Evolutionary conservation across 164 flowering plant genomes (phyloP).

Genomic region (Dillenia turbinata): DNA sequence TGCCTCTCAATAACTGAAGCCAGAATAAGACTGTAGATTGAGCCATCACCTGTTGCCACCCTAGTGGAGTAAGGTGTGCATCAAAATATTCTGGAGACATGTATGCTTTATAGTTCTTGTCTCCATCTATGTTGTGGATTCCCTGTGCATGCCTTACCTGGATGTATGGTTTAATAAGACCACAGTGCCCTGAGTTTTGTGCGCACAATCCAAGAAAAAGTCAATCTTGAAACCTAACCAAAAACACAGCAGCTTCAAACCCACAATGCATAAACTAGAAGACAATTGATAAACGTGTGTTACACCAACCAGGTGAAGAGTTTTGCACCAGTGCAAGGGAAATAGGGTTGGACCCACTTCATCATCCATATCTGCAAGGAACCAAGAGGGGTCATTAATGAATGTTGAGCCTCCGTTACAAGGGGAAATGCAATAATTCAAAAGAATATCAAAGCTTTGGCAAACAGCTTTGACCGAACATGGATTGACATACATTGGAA

Average conservation of each 20-base stretch:
- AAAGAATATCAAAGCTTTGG: too few species aligned
- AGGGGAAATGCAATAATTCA: too few species aligned
- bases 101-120: slow-evolving; percentile 46
- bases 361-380: slow-evolving; percentile 41
- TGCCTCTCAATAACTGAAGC: too few species aligned
- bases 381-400: too few species aligned
- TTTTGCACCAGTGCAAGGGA: slow-evolving; percentile 66
- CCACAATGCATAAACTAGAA: not conserved
- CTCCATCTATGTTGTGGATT: slow-evolving; percentile 81
- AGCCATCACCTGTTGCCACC: slow-evolving; percentile 80
- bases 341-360: slow-evolving; percentile 37
- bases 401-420: too few species aligned
- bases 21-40: not conserved
- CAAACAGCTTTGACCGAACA: too few species aligned
- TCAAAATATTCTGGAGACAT: slow-evolving; percentile 58
- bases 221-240: too few species aligned
- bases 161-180: slow-evolving; percentile 6
- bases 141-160: slow-evolving; percentile 98
- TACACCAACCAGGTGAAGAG: slow-evolving; percentile 56
- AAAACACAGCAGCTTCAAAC: slow-evolving; percentile 10
- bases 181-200: not conserved
- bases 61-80: slow-evolving; percentile 77
- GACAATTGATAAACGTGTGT: slow-evolving; percentile 4
- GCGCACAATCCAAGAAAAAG: too few species aligned
- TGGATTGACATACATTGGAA: too few species aligned